phyloP scores from a whole-genome alignment of 164 flowering plant genomes.

The Nelumbo lutea region DNA sequence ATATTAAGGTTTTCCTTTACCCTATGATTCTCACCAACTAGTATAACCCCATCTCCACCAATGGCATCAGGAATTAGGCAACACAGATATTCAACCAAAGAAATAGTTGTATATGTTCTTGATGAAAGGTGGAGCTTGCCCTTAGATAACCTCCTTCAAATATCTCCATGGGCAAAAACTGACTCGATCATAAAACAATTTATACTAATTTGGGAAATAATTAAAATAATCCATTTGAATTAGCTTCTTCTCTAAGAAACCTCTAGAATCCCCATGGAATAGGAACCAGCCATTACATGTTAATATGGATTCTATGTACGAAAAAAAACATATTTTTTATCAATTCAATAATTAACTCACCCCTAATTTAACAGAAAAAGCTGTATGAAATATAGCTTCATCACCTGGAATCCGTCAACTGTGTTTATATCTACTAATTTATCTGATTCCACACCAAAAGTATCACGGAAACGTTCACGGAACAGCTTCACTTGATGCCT shows the following conservation, averaged over 20 bases:
- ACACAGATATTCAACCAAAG: background rate
- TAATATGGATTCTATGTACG: no score
- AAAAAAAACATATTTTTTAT: no score
- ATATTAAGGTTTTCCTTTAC: no score
- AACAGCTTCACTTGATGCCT: conserved; percentile 78
- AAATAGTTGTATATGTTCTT: background rate
- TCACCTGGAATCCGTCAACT: conserved; percentile 93
- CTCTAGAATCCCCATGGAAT: background rate
- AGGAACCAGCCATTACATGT: background rate
- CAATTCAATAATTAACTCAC: background rate
- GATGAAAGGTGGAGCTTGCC: background rate
- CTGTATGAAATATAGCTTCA: background rate
- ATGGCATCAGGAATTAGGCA: background rate
- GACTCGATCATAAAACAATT: background rate
- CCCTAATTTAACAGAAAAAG: background rate
- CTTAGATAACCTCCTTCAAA: background rate
- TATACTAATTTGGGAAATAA: background rate
- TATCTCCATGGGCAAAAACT: background rate
- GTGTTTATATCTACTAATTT: conserved; percentile 82
- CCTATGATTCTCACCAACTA: no score
- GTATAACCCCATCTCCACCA: background rate
- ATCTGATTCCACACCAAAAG: conserved; percentile 61
- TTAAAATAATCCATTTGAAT: background rate
- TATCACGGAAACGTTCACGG: conserved; percentile 50
- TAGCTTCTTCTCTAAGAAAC: background rate